Base-by-base conservation (phyloP, 495 filamentous ascomycete species). In the Aspergillus biplanus region DNA sequence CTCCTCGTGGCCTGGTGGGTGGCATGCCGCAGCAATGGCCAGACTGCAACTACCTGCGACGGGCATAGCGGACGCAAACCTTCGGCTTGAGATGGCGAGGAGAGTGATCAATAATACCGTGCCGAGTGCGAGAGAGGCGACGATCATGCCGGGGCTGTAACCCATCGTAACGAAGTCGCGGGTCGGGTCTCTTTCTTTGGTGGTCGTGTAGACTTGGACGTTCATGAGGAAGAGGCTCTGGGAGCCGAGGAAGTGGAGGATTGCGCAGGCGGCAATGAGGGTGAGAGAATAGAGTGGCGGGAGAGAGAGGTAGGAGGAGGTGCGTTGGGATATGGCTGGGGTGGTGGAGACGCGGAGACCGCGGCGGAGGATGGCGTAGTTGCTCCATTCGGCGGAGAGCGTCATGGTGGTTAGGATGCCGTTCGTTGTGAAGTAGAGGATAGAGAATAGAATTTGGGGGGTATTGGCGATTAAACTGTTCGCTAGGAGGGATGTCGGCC, bases 21-120 rank as follows among this genome's bases (percentile, higher is more conserved):
- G 79, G 62, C 80, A 85, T 0, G 81, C 81, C 0, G 82, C 82
- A 59, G 78, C 80, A 33, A 86, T 79, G 2, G 74, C 81, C 8
- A 73, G 69, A 57, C 78, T 81, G 56, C 74, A 81, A 50, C 69
- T 73, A 4, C 71, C 74, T 0, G 75, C 77, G 1, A 83, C 52
- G 0, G 81, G 79, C 60, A 84, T 79, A 1, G 63, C 64, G 5
- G 65, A 67, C 12, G 56, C 56, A 61, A 76, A 74, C n/a, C 62
- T 59, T 12, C 73, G 53, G 18, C 71, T 68, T 0, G 66, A 62
- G 15, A 73, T 9, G 27, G n/a, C 31, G 1, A 69, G 9, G 21
- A 67, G 21, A 1, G 61, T 39, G 6, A 59, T 33, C 0, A 68
- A 15, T 44, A 78, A 54, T 12, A 67, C 42, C 0, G 61, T 39